Conservation (phyloP, 2,329 filamentous ascomycete genomes). For the Periconia sp. region DNA sequence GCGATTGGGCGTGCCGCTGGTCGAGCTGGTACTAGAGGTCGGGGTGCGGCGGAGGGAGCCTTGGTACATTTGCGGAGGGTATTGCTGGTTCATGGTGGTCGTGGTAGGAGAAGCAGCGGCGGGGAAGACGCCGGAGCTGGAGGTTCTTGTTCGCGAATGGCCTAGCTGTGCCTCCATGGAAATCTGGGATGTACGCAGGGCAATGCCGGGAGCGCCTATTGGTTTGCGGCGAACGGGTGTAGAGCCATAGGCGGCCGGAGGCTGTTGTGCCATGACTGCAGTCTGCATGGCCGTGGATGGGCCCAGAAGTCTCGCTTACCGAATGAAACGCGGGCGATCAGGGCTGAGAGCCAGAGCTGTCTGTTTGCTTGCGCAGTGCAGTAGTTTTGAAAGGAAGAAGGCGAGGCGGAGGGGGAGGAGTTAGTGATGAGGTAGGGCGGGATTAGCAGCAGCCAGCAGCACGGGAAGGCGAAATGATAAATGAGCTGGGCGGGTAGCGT, state of each 20-base stretch:
- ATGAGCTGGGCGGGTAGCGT: background rate
- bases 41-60: constrained; percentile 56
- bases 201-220: constrained; percentile 33
- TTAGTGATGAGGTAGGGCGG: background rate
- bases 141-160: constrained; percentile 42
- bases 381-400: background rate
- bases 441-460: background rate
- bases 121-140: constrained; percentile 41
- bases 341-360: too few relatives aligned
- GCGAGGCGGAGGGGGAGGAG: background rate
- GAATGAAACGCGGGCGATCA: background rate
- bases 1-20: constrained; percentile 51
- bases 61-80: constrained; percentile 34
- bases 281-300: constrained; percentile 25
- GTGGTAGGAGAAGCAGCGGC: constrained; percentile 21
- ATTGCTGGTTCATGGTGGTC: constrained; percentile 37
- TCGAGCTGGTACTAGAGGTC: constrained; percentile 70
- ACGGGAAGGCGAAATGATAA: background rate
- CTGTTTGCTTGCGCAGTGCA: too few relatives aligned
- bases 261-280: constrained; percentile 25
- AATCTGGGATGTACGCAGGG: constrained; percentile 29
- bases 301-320: background rate
- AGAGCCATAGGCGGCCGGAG: constrained; percentile 27
- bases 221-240: constrained; percentile 38
- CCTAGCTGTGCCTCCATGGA: constrained; percentile 26